phyloP scores from a whole-genome alignment of 192 early-diverging fungal species.

The Piromyces sp. region DNA sequence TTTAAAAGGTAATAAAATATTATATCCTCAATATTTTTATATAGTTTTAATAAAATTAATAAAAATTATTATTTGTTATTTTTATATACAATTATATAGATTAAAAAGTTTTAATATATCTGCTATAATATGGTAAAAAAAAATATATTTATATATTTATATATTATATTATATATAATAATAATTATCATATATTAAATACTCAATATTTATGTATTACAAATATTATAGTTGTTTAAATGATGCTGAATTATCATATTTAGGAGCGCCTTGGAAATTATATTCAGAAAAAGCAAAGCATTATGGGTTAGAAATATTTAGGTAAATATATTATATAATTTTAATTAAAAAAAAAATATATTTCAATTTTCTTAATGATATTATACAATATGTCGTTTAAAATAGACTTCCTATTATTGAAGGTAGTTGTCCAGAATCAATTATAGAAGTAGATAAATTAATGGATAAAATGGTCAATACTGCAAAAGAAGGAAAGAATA shows the following conservation, averaged over 20 bases:
- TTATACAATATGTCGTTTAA: too few relatives aligned
- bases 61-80: too few relatives aligned
- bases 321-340: slow-evolving; percentile 5
- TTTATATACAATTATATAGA: too few relatives aligned
- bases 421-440: slow-evolving; percentile 37
- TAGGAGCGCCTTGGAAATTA: slow-evolving; percentile 44
- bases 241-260: slow-evolving; percentile 40
- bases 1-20: slow-evolving; percentile 41
- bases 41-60: too few relatives aligned
- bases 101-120: slow-evolving; percentile 23
- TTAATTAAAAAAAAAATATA: too few relatives aligned
- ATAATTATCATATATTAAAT: too few relatives aligned
- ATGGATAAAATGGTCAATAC: slow-evolving; percentile 26
- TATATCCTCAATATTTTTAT: not conserved
- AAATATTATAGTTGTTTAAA: slow-evolving; percentile 49
- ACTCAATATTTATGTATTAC: too few relatives aligned
- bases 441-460: slow-evolving; percentile 33
- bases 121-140: slow-evolving; percentile 39
- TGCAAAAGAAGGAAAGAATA: slow-evolving; percentile 25
- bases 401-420: slow-evolving; percentile 48
- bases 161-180: too few relatives aligned
- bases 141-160: too few relatives aligned
- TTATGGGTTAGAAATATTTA: slow-evolving; percentile 34
- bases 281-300: slow-evolving; percentile 30
- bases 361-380: too few relatives aligned